phyloP scores from a whole-genome alignment of 306 rosid genomes.

The Luffa acutangula region DNA sequence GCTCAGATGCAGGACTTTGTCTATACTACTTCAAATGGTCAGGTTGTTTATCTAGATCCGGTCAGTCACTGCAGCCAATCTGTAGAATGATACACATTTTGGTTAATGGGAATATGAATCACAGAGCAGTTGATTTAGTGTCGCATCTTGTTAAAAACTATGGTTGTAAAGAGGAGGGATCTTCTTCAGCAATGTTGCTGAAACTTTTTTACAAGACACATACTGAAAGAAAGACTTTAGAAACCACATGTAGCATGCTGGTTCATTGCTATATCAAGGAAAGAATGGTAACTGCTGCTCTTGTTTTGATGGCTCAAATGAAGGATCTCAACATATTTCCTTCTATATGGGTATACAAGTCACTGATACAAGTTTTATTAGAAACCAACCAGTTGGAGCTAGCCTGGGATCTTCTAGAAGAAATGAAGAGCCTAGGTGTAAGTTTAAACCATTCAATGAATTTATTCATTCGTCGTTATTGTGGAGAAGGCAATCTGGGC shows the following conservation, averaged over 20 bases:
- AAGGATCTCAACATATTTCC: slow-evolving; percentile 19
- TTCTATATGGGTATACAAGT: slow-evolving; percentile 16
- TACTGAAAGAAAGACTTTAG: slow-evolving; percentile 14
- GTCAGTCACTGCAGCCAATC: slow-evolving; percentile 7
- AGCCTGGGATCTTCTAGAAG: slow-evolving; percentile 25
- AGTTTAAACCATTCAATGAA: slow-evolving; percentile 14
- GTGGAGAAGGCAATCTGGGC: slow-evolving; percentile 17
- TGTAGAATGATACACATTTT: slow-evolving; percentile 31
- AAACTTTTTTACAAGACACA: slow-evolving; percentile 10
- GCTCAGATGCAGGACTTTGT: slow-evolving; percentile 21
- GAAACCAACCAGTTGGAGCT: slow-evolving; percentile 7
- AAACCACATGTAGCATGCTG: slow-evolving; percentile 23
- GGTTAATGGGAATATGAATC: slow-evolving; percentile 28
- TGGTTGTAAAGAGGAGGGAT: slow-evolving; percentile 1
- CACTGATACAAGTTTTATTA: slow-evolving; percentile 14
- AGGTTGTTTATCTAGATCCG: slow-evolving; percentile 16
- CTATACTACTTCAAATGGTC: slow-evolving; percentile 24
- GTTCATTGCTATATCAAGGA: slow-evolving; percentile 20
- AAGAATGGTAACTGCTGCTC: slow-evolving; percentile 15
- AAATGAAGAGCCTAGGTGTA: slow-evolving; percentile 15
- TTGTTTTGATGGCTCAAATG: slow-evolving; percentile 16
- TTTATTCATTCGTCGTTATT: slow-evolving; percentile 22
- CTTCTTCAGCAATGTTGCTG: slow-evolving; percentile 3
- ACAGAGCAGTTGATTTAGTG: slow-evolving; percentile 25
- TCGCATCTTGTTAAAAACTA: slow-evolving; percentile 10